A percentile compares a stretch with the other conserved stretches of the same genome.
Evolutionary conservation across 148 eudicot genomes (phyloP).

Genomic region (Fagopyrum homotropicum): DNA sequence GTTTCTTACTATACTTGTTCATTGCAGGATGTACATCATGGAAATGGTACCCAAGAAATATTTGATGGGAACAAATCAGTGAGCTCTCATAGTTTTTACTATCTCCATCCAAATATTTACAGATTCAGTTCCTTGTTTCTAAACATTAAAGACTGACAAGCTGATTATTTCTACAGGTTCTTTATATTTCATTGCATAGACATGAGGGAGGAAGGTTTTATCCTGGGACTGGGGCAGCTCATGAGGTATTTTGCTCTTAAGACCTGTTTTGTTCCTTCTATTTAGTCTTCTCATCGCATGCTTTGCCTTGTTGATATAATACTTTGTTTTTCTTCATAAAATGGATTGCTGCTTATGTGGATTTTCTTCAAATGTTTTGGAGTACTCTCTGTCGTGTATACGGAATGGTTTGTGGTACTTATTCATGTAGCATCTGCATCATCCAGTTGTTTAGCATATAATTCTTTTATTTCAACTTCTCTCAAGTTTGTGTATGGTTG

Average conservation of each 20-base stretch:
- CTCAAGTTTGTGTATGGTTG: background rate
- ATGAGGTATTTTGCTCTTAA: conserved; percentile 44
- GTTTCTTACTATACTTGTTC: conserved; percentile 12
- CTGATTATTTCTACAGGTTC: conserved; percentile 39
- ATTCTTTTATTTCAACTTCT: background rate
- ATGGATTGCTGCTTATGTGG: background rate
- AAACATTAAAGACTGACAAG: background rate
- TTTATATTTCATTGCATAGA: conserved; percentile 95
- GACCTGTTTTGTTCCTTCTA: background rate
- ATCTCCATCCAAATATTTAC: background rate
- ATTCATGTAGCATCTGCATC: background rate
- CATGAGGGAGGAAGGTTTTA: conserved; percentile 93
- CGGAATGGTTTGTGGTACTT: background rate
- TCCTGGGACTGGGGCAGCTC: conserved; percentile 93
- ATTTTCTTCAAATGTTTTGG: conserved; percentile 1
- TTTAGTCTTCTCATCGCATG: background rate
- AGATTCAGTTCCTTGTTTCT: background rate
- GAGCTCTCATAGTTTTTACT: conserved; percentile 19
- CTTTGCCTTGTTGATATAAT: background rate
- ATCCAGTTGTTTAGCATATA: background rate
- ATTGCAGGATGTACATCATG: conserved; percentile 96
- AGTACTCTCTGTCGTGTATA: background rate
- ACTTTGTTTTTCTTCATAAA: background rate
- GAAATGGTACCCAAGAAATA: conserved; percentile 98
- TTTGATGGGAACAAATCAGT: conserved; percentile 83